Percentiles rank a stretch among this genome's conserved stretches.
phyloP scores from a whole-genome alignment of 2,329 filamentous ascomycete genomes.

The Monilinia fructigena region DNA sequence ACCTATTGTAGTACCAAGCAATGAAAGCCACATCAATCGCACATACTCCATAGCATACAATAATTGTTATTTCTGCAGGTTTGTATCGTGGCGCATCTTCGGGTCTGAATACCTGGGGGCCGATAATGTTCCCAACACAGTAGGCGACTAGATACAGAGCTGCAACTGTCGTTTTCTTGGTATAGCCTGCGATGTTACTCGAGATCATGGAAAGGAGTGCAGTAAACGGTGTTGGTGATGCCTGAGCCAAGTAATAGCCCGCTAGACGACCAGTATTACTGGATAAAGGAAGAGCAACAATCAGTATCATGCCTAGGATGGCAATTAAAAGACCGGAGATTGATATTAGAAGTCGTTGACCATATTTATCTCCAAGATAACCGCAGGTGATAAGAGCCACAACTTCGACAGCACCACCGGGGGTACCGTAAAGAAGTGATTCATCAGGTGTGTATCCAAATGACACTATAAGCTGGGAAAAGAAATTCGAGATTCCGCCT shows the following conservation, averaged over 20 bases:
- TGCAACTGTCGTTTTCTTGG: conserved; percentile 51
- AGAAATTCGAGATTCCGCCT: conserved; percentile 57
- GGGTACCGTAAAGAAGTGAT: conserved; percentile 38
- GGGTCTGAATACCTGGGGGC: conserved; percentile 42
- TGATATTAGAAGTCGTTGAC: conserved; percentile 37
- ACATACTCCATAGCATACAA: conserved; percentile 40
- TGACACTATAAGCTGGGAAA: conserved; percentile 57
- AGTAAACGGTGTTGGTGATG: conserved; percentile 52
- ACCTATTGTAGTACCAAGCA: conserved; percentile 32
- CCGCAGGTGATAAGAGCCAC: conserved; percentile 34
- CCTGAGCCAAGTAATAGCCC: conserved; percentile 51
- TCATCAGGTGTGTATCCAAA: conserved; percentile 40
- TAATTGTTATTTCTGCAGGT: conserved; percentile 47
- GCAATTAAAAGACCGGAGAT: conserved; percentile 42
- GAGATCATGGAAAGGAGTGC: conserved; percentile 42
- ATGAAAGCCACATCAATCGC: conserved; percentile 33
- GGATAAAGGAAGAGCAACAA: conserved; percentile 41
- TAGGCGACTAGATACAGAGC: conserved; percentile 49
- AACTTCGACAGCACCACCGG: conserved; percentile 37
- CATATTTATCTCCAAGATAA: conserved; percentile 37
- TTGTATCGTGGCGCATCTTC: conserved; percentile 48
- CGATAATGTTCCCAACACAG: conserved; percentile 55
- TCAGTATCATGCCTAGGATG: conserved; percentile 40
- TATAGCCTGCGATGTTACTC: conserved; percentile 49
- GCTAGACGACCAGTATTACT: conserved; percentile 42